A percentile compares a stretch with the other conserved stretches of the same genome.
Evolutionary conservation across 1,139 yeast species (phyloP).

Genomic region (Geotrichum cucujoidarum): DNA sequence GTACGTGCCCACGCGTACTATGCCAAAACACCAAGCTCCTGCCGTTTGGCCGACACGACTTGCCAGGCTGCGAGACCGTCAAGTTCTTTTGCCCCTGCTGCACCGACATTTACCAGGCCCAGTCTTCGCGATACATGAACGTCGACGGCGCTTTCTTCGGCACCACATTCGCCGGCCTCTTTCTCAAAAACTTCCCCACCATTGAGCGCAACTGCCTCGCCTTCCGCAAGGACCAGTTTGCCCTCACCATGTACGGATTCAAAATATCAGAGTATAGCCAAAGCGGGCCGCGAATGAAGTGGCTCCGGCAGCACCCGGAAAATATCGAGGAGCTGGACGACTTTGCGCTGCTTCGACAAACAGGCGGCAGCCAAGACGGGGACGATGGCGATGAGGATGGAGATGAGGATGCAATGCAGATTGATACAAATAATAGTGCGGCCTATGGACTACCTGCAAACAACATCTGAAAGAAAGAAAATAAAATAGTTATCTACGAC

Average conservation of each 20-base stretch:
- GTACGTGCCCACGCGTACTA: slow-evolving; percentile 82
- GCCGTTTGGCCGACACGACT: slow-evolving; percentile 89
- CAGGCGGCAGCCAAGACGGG: not conserved
- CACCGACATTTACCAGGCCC: slow-evolving; percentile 82
- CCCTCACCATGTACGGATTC: slow-evolving; percentile 84
- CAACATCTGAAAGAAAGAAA: not conserved
- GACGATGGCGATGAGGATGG: slow-evolving; percentile 9
- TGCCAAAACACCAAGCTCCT: slow-evolving; percentile 91
- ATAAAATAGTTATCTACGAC: not conserved
- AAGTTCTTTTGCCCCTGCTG: slow-evolving; percentile 92
- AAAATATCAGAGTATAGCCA: slow-evolving; percentile 66
- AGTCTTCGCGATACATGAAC: slow-evolving; percentile 74
- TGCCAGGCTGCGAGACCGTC: slow-evolving; percentile 88
- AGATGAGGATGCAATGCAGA: slow-evolving; percentile 3
- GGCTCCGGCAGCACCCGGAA: slow-evolving; percentile 79
- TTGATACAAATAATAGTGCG: not conserved
- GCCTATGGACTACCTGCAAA: not conserved
- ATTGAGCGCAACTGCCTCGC: slow-evolving; percentile 51
- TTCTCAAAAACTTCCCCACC: slow-evolving; percentile 85
- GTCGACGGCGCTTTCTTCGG: slow-evolving; percentile 97
- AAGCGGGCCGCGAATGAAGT: slow-evolving; percentile 89
- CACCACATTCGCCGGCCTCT: slow-evolving; percentile 88
- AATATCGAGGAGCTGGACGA: slow-evolving; percentile 17
- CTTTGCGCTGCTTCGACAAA: slow-evolving; percentile 1
- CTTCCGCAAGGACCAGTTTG: slow-evolving; percentile 52